Evolutionary conservation across 352 stramenopile species (phyloP), one percentile per base, ranked within the genome.

Genomic region (Globisporangium orthogonon): DNA sequence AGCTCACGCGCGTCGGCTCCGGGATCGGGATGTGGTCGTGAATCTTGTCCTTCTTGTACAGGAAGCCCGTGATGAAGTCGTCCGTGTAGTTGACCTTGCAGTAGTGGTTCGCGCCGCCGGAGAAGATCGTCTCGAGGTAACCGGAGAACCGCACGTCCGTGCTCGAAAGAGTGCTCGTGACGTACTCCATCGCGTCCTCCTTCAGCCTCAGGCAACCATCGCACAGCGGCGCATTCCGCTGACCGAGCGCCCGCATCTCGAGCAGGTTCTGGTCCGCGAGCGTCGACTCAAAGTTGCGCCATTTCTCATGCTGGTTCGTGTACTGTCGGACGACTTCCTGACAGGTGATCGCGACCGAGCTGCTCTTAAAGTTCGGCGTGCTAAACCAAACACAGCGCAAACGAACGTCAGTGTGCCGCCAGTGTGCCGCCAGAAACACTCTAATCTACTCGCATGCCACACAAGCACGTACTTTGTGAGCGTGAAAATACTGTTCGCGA

Each of bases 11-110:
- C 31, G 82, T 94, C 0, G 85, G 83, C 60, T 94, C 83, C 6
- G 85, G 85, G 52, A 94, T 90, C 46, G 85, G 85, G 54, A 94
- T 91, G 61, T 94, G 85, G 47, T 94, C 85, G 63, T 94, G 85
- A 44, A 94, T 92, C 59, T 94, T 94, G 70, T 94, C 85, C 60
- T 94, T 94, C 66, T 94, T 94, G 83, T 90, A 94, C 69, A 94
- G 69, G 57, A 94, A 94, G 15, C 85, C 85, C 53, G 82, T 90
- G 58, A 93, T 87, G 44, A 87, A 91, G 58, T 94, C 85, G 52
- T 91, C 85, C 11, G 75, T 91, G 33, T 82, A 83, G 50, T 89
- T 91, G 29, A 94, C 77, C 55, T 89, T 92, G 65, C 85, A 93
- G 52, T 90, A 83, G 56, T 91, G 79, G 31, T 73, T 91, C 15